Percentiles rank a stretch among this genome's conserved stretches.
These are phyloP conservation scores for Xylaria palmicola DNA, from an alignment of 495 filamentous ascomycete genomes.

Conservation along the genomic window DNA sequence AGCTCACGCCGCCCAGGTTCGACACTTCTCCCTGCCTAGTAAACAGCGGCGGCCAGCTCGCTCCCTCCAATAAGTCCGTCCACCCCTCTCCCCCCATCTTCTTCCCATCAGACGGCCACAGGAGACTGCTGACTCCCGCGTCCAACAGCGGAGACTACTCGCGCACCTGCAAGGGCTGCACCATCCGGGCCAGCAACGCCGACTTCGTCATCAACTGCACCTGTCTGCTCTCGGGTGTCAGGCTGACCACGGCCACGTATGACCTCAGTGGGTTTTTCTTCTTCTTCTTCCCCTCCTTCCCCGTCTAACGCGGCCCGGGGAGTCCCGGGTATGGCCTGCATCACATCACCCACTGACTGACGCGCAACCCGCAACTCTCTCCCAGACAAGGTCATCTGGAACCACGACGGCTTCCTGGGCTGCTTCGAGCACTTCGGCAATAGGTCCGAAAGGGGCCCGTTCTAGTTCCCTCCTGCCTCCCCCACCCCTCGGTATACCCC, in stretches of 20 bases:
- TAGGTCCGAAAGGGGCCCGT: slow-evolving; percentile 29
- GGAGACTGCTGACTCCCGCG: background rate
- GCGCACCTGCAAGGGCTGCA: slow-evolving; percentile 29
- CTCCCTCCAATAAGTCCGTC: slow-evolving; percentile 17
- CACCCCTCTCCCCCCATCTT: background rate
- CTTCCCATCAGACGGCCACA: background rate
- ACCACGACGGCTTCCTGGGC: slow-evolving; percentile 28
- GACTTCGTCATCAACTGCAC: slow-evolving; percentile 26
- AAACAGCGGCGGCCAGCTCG: slow-evolving; percentile 29
- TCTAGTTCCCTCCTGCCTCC: no score
- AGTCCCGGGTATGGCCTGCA: no score
- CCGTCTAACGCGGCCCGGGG: no score
- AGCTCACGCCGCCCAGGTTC: slow-evolving; percentile 26
- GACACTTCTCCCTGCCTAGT: slow-evolving; percentile 30
- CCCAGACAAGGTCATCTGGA: slow-evolving; percentile 29
- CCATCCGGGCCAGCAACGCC: slow-evolving; percentile 14
- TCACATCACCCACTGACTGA: background rate
- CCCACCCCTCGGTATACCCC: background rate
- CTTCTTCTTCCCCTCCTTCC: no score
- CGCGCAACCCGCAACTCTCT: background rate
- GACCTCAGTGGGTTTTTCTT: slow-evolving; percentile 33
- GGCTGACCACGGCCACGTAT: slow-evolving; percentile 13
- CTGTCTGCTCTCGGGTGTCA: slow-evolving; percentile 17
- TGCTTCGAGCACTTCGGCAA: slow-evolving; percentile 33
- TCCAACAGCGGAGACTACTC: slow-evolving; percentile 28